Evolutionary conservation across 148 eudicot species (phyloP).

Genomic region (Heliosperma pusillum): DNA sequence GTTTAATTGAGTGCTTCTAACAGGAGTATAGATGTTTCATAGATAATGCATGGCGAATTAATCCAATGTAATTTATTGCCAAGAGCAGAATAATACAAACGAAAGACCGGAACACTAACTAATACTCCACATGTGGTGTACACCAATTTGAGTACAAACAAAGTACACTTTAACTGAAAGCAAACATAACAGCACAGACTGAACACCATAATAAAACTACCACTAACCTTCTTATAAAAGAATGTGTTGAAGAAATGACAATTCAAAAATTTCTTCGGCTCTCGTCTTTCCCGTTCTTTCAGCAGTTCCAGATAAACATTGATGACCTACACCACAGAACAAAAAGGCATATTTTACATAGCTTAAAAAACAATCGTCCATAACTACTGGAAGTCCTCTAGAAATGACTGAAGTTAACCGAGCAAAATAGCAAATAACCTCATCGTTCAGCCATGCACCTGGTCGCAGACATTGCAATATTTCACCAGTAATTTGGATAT

Average conservation of each 20-base stretch:
- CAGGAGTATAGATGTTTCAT: too few species aligned
- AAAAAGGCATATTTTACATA: slow-evolving; percentile 1
- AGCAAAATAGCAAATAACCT: slow-evolving; percentile 39
- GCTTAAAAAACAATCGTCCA: slow-evolving; percentile 14
- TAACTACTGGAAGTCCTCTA: background rate
- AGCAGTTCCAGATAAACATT: slow-evolving; percentile 77
- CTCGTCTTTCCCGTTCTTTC: slow-evolving; percentile 94
- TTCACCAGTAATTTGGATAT: slow-evolving; percentile 77
- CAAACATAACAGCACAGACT: background rate
- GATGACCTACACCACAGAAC: slow-evolving; percentile 60
- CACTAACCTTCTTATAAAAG: slow-evolving; percentile 89
- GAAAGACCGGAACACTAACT: background rate
- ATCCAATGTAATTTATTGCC: too few species aligned
- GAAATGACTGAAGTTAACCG: background rate
- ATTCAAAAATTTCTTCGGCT: slow-evolving; percentile 72
- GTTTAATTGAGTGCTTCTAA: too few species aligned
- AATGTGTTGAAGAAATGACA: slow-evolving; percentile 98
- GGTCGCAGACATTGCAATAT: slow-evolving; percentile 74
- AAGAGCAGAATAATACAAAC: background rate
- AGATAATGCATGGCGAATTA: too few species aligned
- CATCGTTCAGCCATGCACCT: slow-evolving; percentile 87
- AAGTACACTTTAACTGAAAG: slow-evolving; percentile 1
- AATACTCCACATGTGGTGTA: background rate
- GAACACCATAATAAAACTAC: slow-evolving; percentile 7
- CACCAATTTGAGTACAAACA: background rate